Base-by-base conservation (phyloP, 805 yeast species). In the Wickerhamomyces strasburgensis region DNA sequence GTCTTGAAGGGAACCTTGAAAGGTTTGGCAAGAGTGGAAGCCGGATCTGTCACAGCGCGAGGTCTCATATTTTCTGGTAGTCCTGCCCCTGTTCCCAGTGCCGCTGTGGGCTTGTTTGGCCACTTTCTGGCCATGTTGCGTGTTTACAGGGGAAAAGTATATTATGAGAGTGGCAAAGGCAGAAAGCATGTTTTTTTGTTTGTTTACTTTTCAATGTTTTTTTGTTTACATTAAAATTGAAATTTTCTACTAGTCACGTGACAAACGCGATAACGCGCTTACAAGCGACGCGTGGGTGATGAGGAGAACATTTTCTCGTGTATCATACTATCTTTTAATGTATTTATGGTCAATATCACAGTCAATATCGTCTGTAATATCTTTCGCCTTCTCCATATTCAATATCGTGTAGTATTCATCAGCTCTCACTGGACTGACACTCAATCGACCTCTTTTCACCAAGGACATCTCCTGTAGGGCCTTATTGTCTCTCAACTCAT, bases 21-120 rank as follows among this genome's bases (percentile, higher is more conserved):
- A 0, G 94, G 94, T 50, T 68, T 75, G 2, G 78, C 61, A n/a
- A 84, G 62, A 16, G 73, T 62, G 6, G 57, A 63, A 2, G 68
- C 59, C 3, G 85, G 72, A 35, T 76, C 78, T 3, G 69, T 66
- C 15, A 72, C 66, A 14, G 72, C 64, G 16, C 80, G 65, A 6
- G 80, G 79, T 29, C 80, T 64, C 33, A 73, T 68, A 7, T 70
- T 68, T 14, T 69, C 66, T n/a, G 76, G 71, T 0, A 83, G 66
- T 0, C 84, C 83, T 1, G 84, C 84, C 1, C 89, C 90, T 1
- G 79, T 73, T 2, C 88, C 89, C 23, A 79, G 61, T 26, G 68
- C 73, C 37, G 64, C 64, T 8, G 60, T 61, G 1, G 74, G 73
- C 35, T 58, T 57, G 41, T 65, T 65, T 1, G 72, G 74, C 9